phyloP scores from a whole-genome alignment of 108 stramenopile species.

The Cylindrotheca closterium region DNA sequence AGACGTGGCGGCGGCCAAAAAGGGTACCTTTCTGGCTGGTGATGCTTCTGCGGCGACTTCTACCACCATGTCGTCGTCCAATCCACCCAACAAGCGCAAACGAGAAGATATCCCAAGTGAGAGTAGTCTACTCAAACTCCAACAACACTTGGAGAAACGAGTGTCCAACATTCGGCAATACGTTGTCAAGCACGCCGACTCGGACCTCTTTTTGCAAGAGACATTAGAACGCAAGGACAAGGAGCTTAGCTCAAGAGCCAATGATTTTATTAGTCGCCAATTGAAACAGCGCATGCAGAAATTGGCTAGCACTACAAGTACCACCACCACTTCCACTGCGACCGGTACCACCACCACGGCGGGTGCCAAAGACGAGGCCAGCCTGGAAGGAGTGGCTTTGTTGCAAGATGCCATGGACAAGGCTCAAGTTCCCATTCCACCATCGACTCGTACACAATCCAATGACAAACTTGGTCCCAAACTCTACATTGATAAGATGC shows the following conservation, averaged over 20 bases:
- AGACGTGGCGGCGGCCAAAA: neutral
- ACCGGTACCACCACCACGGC: neutral
- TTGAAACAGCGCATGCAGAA: slow-evolving; percentile 22
- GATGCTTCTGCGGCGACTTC: slow-evolving; percentile 3
- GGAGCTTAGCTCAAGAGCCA: slow-evolving; percentile 19
- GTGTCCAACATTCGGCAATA: slow-evolving; percentile 71
- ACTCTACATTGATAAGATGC: slow-evolving; percentile 52
- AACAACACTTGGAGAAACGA: slow-evolving; percentile 48
- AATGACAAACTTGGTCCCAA: slow-evolving; percentile 31
- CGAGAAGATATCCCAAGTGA: neutral
- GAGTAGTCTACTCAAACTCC: slow-evolving; percentile 54
- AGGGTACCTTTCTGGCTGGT: neutral
- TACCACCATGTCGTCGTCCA: too few relatives aligned
- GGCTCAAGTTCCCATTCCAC: slow-evolving; percentile 41
- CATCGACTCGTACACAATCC: slow-evolving; percentile 38
- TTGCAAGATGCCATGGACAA: slow-evolving; percentile 38
- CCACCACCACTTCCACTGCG: slow-evolving; percentile 2
- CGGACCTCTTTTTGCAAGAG: slow-evolving; percentile 65
- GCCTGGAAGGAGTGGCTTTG: neutral
- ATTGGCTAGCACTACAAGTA: slow-evolving; percentile 3
- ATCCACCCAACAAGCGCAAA: neutral
- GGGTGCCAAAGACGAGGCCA: neutral
- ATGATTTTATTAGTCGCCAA: slow-evolving; percentile 21
- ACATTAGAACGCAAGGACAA: slow-evolving; percentile 47
- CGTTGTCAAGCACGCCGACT: slow-evolving; percentile 65